Evolutionary conservation across 768 basidiomycete genomes (phyloP).

Genomic region (Calocera viscosa): DNA sequence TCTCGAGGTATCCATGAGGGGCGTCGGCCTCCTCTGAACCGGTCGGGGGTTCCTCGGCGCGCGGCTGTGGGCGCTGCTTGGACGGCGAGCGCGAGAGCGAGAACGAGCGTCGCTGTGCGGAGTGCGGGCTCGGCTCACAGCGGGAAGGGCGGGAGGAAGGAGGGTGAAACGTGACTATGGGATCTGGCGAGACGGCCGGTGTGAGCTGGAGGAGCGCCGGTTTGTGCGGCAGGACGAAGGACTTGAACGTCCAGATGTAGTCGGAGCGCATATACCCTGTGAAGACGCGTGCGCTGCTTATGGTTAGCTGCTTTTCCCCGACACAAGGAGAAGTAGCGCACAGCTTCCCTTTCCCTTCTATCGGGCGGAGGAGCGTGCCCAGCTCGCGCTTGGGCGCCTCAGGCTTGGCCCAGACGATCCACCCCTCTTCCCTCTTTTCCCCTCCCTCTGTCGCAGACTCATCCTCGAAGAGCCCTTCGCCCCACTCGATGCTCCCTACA

Average conservation of each 20-base stretch:
- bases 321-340: not conserved
- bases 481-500: not conserved
- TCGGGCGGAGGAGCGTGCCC: not conserved
- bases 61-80: not conserved
- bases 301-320: not conserved
- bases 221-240: not conserved
- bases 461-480: not conserved
- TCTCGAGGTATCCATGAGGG: not conserved
- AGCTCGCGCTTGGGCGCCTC: not conserved
- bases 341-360: not conserved
- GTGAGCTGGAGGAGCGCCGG: not conserved
- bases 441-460: not conserved
- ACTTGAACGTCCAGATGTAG: not conserved
- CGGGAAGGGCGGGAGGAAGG: not conserved
- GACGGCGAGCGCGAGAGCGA: not conserved
- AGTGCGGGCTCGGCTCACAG: not conserved
- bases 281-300: not conserved
- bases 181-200: not conserved
- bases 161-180: not conserved
- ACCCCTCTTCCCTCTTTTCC: not conserved
- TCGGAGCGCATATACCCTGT: constrained; percentile 2
- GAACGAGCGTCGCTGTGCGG: not conserved
- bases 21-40: not conserved
- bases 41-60: not conserved
- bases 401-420: constrained; percentile 2